Conservation (phyloP, 768 basidiomycete species). For the Suillus spraguei region DNA sequence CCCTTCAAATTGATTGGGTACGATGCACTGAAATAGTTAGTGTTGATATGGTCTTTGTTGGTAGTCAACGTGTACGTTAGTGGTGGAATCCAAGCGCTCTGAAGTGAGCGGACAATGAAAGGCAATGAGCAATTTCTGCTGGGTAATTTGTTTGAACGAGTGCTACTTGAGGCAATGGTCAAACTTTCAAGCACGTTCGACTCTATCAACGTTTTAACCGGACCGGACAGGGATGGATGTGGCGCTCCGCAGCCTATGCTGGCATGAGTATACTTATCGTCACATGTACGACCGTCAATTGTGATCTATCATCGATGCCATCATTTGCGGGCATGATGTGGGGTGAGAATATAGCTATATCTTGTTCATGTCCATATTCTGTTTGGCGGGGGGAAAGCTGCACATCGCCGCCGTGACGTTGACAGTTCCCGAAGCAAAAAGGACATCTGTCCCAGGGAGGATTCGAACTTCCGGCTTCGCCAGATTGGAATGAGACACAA, state of each 20-base stretch:
- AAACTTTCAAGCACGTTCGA: no score
- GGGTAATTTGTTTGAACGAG: no score
- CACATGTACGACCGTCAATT: not conserved
- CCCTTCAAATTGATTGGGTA: not conserved
- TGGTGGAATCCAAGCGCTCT: no score
- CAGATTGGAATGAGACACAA: constrained; percentile 39
- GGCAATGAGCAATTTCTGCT: no score
- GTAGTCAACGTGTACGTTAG: no score
- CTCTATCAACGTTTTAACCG: no score
- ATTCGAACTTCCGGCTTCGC: constrained; percentile 46
- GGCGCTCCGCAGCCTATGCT: no score
- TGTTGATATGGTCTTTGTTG: no score
- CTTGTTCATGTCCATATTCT: not conserved
- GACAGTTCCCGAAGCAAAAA: constrained; percentile 9
- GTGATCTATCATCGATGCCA: not conserved
- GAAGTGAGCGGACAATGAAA: not conserved
- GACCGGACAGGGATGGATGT: no score
- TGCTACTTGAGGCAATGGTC: no score
- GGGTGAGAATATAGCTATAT: not conserved
- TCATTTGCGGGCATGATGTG: not conserved
- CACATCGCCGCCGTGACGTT: no score
- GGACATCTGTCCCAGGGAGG: constrained; percentile 30
- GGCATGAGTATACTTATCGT: no score
- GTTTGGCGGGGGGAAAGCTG: not conserved
- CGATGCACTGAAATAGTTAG: not conserved